These are phyloP conservation scores for Skeletonema potamos DNA, from an alignment of 108 stramenopile species.

Conservation along the genomic window DNA sequence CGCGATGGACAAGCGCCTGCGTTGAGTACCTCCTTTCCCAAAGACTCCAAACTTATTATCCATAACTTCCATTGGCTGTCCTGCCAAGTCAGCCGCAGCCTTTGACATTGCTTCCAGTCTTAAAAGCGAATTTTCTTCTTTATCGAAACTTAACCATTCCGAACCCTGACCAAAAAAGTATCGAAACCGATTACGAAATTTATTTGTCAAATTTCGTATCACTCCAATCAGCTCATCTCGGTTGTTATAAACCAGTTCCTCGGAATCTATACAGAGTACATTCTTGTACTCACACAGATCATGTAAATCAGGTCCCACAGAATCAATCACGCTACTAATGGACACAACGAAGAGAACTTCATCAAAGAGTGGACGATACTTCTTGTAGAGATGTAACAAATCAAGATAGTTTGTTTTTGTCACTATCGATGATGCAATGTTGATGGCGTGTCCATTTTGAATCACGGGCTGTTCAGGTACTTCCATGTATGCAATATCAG, in stretches of 20 bases:
- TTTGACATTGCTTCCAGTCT: conserved; percentile 19
- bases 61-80: conserved; percentile 11
- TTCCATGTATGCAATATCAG: conserved; percentile 28
- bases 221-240: conserved; percentile 17
- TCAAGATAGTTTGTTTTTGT: conserved; percentile 36
- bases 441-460: conserved; percentile 11
- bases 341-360: conserved; percentile 42
- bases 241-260: conserved; percentile 30
- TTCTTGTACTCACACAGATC: conserved; percentile 40
- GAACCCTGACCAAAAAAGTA: conserved; percentile 24
- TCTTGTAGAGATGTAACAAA: conserved; percentile 26
- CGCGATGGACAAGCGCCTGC: conserved; percentile 18
- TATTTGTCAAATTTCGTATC: conserved; percentile 17
- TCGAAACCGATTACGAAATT: conserved; percentile 24
- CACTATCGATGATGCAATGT: conserved; percentile 24
- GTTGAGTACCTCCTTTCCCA: conserved; percentile 1
- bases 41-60: conserved; percentile 24
- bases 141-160: conserved; percentile 3
- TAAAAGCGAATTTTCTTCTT: conserved; percentile 9
- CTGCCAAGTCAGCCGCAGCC: conserved; percentile 4
- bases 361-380: conserved; percentile 28
- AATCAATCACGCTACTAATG: not conserved
- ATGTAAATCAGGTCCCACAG: not conserved
- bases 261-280: conserved; percentile 38
- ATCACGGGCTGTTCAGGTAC: conserved; percentile 14